A percentile compares a stretch with the other conserved stretches of the same genome.
These are phyloP conservation scores for Aspergillus fumigatus DNA, from an alignment of 2,329 filamentous ascomycete species.

Conservation along the genomic window DNA sequence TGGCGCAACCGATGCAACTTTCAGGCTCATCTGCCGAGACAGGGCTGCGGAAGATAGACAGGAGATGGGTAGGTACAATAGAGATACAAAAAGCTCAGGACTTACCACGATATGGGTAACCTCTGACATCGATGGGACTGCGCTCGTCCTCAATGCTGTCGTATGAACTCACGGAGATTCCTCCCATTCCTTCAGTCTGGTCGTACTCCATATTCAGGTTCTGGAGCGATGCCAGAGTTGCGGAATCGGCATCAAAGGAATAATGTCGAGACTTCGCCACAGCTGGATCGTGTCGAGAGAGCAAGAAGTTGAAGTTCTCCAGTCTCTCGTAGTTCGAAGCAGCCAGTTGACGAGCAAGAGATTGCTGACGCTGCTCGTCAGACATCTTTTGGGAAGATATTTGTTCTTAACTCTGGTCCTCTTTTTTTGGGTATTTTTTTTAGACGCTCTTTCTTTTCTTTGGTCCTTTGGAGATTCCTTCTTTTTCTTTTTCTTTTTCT, in stretches of 20 bases:
- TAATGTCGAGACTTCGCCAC: constrained; percentile 31
- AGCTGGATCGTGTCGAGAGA: constrained; percentile 31
- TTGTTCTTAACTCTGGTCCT: background rate
- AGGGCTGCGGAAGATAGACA: background rate
- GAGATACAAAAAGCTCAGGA: constrained; percentile 15
- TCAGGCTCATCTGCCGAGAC: constrained; percentile 16
- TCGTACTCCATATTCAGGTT: constrained; percentile 37
- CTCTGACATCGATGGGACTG: constrained; percentile 33
- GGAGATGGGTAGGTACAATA: background rate
- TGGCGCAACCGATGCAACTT: constrained; percentile 33
- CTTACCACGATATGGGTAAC: constrained; percentile 39
- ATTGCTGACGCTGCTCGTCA: constrained; percentile 22
- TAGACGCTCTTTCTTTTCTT: constrained; percentile 8
- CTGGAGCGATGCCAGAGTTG: constrained; percentile 27
- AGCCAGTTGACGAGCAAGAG: constrained; percentile 19
- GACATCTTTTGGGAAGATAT: constrained; percentile 26
- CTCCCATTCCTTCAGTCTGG: constrained; percentile 38
- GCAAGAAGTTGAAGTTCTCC: constrained; percentile 35
- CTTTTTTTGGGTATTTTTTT: background rate
- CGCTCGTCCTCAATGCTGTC: constrained; percentile 40
- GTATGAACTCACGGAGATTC: constrained; percentile 39
- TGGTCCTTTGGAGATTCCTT: constrained; percentile 10
- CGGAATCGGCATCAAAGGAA: constrained; percentile 34
- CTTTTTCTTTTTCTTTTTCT: constrained; percentile 5
- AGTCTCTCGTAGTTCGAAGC: constrained; percentile 29